phyloP scores from a whole-genome alignment of 345 rosid genomes.

The Populus simonii region DNA sequence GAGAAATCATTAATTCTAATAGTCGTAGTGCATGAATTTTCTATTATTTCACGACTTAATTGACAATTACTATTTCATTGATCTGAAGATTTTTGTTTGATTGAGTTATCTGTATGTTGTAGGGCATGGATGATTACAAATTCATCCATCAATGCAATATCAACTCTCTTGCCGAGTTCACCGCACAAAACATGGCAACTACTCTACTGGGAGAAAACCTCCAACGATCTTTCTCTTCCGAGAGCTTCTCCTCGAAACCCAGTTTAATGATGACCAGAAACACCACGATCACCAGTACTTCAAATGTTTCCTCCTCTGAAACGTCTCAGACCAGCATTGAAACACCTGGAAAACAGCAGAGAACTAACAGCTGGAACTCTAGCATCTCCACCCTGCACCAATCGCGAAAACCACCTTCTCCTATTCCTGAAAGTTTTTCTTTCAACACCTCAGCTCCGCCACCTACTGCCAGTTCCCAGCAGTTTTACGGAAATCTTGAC shows the following conservation, averaged over 20 bases:
- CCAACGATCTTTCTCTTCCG: constrained; percentile 36
- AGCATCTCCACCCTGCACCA: constrained; percentile 13
- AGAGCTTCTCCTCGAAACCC: constrained; percentile 28
- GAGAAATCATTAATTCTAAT: no score
- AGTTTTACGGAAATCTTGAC: constrained; percentile 8
- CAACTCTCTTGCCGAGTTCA: constrained; percentile 26
- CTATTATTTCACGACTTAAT: no score
- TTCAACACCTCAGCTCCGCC: constrained; percentile 18
- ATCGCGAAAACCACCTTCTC: constrained; percentile 15
- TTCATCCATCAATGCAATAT: constrained; percentile 41
- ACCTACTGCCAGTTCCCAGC: constrained; percentile 14
- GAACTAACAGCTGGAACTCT: constrained; percentile 32
- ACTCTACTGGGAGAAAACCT: constrained; percentile 11
- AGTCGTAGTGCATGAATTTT: no score
- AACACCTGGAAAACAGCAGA: constrained; percentile 29
- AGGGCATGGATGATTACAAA: constrained; percentile 46
- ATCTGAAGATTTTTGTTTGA: neutral
- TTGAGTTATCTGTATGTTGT: neutral
- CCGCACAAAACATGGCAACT: constrained; percentile 21
- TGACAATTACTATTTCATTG: no score
- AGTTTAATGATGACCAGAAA: constrained; percentile 8
- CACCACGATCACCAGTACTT: constrained; percentile 1
- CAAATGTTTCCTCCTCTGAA: constrained; percentile 16
- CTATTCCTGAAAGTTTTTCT: constrained; percentile 28
- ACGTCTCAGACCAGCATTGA: constrained; percentile 14